Base-by-base conservation (phyloP, 1,284 basidiomycete species). In the Irpex sp. region DNA sequence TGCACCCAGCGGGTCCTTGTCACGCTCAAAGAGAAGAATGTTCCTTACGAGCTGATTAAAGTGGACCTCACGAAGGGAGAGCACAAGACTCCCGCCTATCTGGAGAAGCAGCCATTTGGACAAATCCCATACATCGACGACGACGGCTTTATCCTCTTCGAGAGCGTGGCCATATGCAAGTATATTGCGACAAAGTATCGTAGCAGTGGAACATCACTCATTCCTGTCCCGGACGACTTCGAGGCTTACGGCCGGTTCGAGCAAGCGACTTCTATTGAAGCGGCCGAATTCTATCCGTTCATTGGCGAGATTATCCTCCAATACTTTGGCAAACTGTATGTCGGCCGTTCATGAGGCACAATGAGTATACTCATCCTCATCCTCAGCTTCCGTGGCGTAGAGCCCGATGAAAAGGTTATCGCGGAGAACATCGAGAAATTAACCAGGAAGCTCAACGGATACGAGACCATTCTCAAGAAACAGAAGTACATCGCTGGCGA, bases 101-200 rank as follows among this genome's bases (percentile, higher is more conserved):
- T 79, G 19, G 71, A 70, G 35, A 71, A 77, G 26, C 87, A 90
- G 65, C 88, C 89, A 0, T 90, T 90, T 67, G 87, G 86, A n/a
- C 84, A 86, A 70, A 72, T 90, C 64, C 88, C 88, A 1, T 87
- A 82, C 73, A 78, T 90, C 61, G 83, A 84, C 74, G 79, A 83
- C 55, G 81, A 83, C 54, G 78, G 78, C 15, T 79, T 82, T 71
- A 65, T 71, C 59, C 66, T 82, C 54, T 83, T 72, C 70, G 82
- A 87, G 70, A 81, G 79, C 43, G 80, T 85, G 43, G 84, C 85
- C 1, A 86, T 87, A 63, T 66, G 66, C 5, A 79, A 82, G 37
- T 84, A 85, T 70, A 59, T 84, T 64, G 77, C 77, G 59, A 72
- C 74, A 61, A 43, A 43, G 15, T 43, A 43, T 43, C 39, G 39